These are phyloP conservation scores for Rhynchosporium secalis DNA, from an alignment of 2,329 filamentous ascomycete genomes.

Conservation along the genomic window DNA sequence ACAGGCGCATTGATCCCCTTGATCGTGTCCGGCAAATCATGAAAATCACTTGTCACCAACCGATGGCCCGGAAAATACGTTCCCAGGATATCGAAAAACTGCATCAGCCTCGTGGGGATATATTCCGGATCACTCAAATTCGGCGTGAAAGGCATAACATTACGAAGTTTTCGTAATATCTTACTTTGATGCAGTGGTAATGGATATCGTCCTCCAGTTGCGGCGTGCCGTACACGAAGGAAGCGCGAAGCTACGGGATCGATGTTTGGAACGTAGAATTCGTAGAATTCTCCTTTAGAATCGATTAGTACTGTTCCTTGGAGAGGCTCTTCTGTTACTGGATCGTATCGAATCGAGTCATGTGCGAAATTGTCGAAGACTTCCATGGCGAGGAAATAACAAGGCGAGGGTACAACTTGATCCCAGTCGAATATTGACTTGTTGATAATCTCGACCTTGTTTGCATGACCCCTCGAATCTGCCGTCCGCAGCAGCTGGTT, in stretches of 20 bases:
- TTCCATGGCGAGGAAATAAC: constrained; percentile 97
- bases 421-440: constrained; percentile 94
- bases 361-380: constrained; percentile 99
- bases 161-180: constrained; percentile 61
- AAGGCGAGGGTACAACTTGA: constrained; percentile 82
- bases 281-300: constrained; percentile 82
- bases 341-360: constrained; percentile 89
- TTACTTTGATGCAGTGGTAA: constrained; percentile 56
- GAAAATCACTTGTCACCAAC: constrained; percentile 87
- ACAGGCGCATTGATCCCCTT: constrained; percentile 88
- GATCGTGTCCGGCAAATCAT: constrained; percentile 78
- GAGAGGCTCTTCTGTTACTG: constrained; percentile 74
- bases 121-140: constrained; percentile 87
- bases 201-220: constrained; percentile 63
- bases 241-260: constrained; percentile 84
- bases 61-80: constrained; percentile 88
- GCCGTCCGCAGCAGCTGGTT: constrained; percentile 67
- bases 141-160: constrained; percentile 66
- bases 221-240: constrained; percentile 79
- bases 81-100: constrained; percentile 91
- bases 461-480: constrained; percentile 71
- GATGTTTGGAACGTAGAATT: constrained; percentile 81
- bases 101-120: constrained; percentile 90
- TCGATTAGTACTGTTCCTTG: constrained; percentile 91
- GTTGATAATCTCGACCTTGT: constrained; percentile 93